Percentiles rank a stretch among this genome's conserved stretches.
These are phyloP conservation scores for Aquilaria yunnanensis DNA, from an alignment of 345 rosid genomes.

Conservation along the genomic window DNA sequence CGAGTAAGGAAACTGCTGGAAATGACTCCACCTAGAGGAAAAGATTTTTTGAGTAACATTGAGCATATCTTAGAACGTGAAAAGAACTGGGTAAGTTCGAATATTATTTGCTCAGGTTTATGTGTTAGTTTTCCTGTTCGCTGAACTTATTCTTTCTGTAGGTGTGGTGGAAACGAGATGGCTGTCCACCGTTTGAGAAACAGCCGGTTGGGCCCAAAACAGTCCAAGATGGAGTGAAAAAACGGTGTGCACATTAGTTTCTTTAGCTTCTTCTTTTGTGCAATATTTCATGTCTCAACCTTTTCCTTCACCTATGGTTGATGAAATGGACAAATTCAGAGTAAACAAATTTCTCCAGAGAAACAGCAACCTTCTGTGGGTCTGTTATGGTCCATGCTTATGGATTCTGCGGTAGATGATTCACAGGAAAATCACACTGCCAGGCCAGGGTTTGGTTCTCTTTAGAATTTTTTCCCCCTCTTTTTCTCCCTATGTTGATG, in stretches of 20 bases:
- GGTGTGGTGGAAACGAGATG: constrained; percentile 99
- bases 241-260: constrained; percentile 44
- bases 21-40: constrained; percentile 93
- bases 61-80: constrained; percentile 92
- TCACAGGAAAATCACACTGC: too few relatives aligned
- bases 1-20: constrained; percentile 83
- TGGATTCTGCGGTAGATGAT: too few relatives aligned
- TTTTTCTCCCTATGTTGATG: too few relatives aligned
- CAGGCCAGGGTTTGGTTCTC: too few relatives aligned
- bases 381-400: too few relatives aligned
- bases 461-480: too few relatives aligned
- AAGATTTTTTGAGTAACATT: constrained; percentile 67
- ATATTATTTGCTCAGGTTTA: constrained; percentile 10
- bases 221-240: constrained; percentile 56
- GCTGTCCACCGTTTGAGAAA: constrained; percentile 94
- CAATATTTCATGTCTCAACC: too few relatives aligned
- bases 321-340: constrained; percentile 2
- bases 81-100: constrained; percentile 80
- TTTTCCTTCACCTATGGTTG: not conserved
- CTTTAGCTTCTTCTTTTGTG: not conserved
- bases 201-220: constrained; percentile 67
- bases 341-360: too few relatives aligned
- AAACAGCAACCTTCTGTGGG: too few relatives aligned
- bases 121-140: constrained; percentile 6
- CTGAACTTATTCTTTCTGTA: constrained; percentile 22